These are phyloP conservation scores for Aspergillus steynii DNA, from an alignment of 495 filamentous ascomycete genomes.

Conservation along the genomic window DNA sequence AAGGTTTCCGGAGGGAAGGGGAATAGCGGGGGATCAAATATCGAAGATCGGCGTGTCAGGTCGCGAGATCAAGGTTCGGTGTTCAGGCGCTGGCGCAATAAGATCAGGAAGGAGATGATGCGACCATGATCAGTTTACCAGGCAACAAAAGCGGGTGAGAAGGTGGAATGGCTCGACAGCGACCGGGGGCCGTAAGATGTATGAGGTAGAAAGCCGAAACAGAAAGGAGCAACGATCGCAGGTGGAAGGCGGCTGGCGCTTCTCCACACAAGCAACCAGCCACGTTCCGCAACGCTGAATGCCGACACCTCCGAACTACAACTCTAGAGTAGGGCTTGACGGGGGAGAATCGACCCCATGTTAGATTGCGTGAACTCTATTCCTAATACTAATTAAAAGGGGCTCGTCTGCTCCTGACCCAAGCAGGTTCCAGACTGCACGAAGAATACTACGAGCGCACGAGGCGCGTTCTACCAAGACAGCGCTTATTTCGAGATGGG, in stretches of 20 bases:
- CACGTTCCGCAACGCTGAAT: constrained; percentile 15
- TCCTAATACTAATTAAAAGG: background rate
- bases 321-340: too few species aligned
- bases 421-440: background rate
- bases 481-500: constrained; percentile 42
- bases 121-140: constrained; percentile 16
- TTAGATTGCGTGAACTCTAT: background rate
- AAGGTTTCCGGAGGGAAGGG: constrained; percentile 4
- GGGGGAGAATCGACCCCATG: too few species aligned
- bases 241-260: constrained; percentile 6
- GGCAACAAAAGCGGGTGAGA: background rate
- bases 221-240: constrained; percentile 1
- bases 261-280: constrained; percentile 25
- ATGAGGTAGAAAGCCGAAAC: constrained; percentile 1
- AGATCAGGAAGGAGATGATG: constrained; percentile 12
- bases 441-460: background rate
- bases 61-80: background rate
- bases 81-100: constrained; percentile 9
- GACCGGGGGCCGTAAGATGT: constrained; percentile 3
- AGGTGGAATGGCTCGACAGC: background rate
- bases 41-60: background rate
- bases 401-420: background rate
- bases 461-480: background rate
- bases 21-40: background rate
- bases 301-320: background rate